Evolutionary conservation across 495 filamentous ascomycete species (phyloP).

Genomic region (Hypomontagnella submonticulosa): DNA sequence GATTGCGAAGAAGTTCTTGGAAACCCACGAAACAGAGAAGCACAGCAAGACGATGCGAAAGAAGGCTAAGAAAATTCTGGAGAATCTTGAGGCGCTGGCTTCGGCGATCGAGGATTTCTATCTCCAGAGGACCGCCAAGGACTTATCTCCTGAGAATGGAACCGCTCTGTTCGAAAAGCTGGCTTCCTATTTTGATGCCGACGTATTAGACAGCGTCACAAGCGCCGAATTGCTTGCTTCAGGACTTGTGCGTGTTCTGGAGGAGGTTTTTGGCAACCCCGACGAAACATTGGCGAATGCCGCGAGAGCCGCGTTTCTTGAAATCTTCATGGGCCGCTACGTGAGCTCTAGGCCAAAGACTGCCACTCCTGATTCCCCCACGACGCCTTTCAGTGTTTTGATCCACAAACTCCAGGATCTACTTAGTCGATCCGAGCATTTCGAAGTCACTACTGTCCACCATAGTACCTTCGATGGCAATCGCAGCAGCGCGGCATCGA

Average conservation of each 20-base stretch:
- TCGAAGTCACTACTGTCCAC: slow-evolving; percentile 95
- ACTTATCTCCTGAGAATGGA: slow-evolving; percentile 61
- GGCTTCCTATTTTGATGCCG: slow-evolving; percentile 88
- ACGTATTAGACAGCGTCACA: slow-evolving; percentile 91
- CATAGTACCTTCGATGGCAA: slow-evolving; percentile 93
- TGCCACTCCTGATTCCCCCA: slow-evolving; percentile 69
- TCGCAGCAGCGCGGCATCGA: slow-evolving; percentile 89
- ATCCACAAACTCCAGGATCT: slow-evolving; percentile 96
- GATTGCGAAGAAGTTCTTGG: slow-evolving; percentile 83
- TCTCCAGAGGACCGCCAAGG: slow-evolving; percentile 59
- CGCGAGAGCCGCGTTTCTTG: slow-evolving; percentile 84
- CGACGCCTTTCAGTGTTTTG: slow-evolving; percentile 89
- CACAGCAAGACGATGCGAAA: slow-evolving; percentile 74
- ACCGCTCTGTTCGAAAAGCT: slow-evolving; percentile 76
- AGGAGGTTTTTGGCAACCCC: slow-evolving; percentile 81
- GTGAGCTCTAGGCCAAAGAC: slow-evolving; percentile 71
- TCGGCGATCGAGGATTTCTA: slow-evolving; percentile 76
- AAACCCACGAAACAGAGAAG: slow-evolving; percentile 81
- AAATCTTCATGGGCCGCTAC: slow-evolving; percentile 89
- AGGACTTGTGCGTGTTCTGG: slow-evolving; percentile 82
- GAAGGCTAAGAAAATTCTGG: slow-evolving; percentile 79
- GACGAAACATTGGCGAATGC: slow-evolving; percentile 64
- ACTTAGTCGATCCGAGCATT: slow-evolving; percentile 95
- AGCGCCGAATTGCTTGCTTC: slow-evolving; percentile 94
- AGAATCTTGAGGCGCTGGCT: slow-evolving; percentile 76